Evolutionary conservation across 192 early-diverging fungal genomes (phyloP).

Genomic region (Gigaspora rosea): DNA sequence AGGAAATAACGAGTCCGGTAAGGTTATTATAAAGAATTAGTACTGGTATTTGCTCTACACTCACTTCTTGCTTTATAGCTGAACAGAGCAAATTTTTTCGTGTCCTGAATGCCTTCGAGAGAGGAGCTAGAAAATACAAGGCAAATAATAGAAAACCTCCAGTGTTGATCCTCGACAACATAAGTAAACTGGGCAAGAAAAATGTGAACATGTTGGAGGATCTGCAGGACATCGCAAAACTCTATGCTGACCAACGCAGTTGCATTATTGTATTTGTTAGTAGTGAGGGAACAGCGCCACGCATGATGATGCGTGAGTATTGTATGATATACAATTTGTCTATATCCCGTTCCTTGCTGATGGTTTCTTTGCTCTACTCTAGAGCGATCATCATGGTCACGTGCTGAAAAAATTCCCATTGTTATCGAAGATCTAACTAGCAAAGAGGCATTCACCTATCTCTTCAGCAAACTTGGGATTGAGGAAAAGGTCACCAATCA

Average conservation of each 20-base stretch:
- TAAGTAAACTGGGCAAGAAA: constrained; percentile 28
- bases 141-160: constrained; percentile 27
- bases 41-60: constrained; percentile 24
- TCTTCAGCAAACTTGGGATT: constrained; percentile 21
- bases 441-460: constrained; percentile 13
- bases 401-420: background rate
- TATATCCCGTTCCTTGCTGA: constrained; percentile 18
- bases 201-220: constrained; percentile 8
- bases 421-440: constrained; percentile 27
- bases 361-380: constrained; percentile 27
- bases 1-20: background rate
- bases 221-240: constrained; percentile 30
- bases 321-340: constrained; percentile 20
- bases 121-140: constrained; percentile 26
- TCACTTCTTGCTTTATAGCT: constrained; percentile 27
- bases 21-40: constrained; percentile 19
- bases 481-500: background rate
- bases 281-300: constrained; percentile 16
- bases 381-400: constrained; percentile 29
- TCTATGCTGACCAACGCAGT: constrained; percentile 4
- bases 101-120: constrained; percentile 10
- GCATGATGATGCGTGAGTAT: constrained; percentile 26
- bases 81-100: background rate
- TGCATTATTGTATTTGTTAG: constrained; percentile 32
- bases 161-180: constrained; percentile 24